Evolutionary conservation across 2,329 filamentous ascomycete genomes (phyloP), one percentile per base, ranked within the genome.

Genomic region (Pestalotiopsis sp.): DNA sequence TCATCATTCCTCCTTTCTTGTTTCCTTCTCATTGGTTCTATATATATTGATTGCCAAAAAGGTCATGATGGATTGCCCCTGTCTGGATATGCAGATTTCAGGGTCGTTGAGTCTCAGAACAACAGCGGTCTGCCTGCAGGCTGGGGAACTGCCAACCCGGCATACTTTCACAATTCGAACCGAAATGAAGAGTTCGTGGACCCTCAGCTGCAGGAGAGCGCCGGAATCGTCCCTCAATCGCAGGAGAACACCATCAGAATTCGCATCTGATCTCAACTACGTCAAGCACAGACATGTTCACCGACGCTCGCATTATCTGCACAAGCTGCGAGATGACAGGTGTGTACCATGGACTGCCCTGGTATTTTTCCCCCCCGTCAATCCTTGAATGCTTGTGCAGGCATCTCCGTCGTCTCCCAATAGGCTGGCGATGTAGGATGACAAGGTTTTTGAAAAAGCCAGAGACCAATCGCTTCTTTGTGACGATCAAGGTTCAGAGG

Each of bases 41-140:
- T 9, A n/a, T n/a, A 4, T n/a, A 9, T n/a, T 52, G 17, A 52
- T 52, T 20, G 3, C 45, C n/a, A 17, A n/a, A 52, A 52, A 52
- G 17, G 17, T 52, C 17, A n/a, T 6, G 20, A 52, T 66, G 69
- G 65, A 31, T 65, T 68, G 31, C 67, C 66, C 57, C 49, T 71
- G 9, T 71, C 71, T 2, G 76, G 77, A 38, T 75, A 79, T 66
- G 70, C 71, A 31, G 79, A 81, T 39, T 82, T 82, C 62, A 70
- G 76, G 39, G 80, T 81, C 12, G 82, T 81, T 67, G 78, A 49
- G 13, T 14, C 45, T 52, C 17, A n/a, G 45, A 52, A n/a, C 17
- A 52, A n/a, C 17, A 52, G 17, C 17, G 45, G 7, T 17, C 17
- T 20, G 17, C 45, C 45, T 36, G 45, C 20, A 9, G 45, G 17